Conservation (phyloP, 352 stramenopile genomes). For the Pythium sp. region DNA sequence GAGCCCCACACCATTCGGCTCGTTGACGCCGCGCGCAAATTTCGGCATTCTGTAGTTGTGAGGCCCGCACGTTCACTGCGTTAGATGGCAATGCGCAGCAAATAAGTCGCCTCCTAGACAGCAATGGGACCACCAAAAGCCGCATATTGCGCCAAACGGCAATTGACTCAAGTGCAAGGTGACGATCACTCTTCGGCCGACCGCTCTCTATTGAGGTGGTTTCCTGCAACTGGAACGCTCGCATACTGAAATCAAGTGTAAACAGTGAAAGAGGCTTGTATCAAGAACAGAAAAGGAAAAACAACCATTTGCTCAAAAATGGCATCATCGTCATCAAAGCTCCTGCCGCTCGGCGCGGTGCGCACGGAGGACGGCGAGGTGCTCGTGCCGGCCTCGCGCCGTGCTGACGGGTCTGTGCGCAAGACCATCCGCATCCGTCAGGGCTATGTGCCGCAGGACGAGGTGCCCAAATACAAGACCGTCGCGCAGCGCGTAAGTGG, state of each 20-base stretch:
- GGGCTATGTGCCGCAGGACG: slow-evolving; percentile 80
- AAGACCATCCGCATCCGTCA: slow-evolving; percentile 80
- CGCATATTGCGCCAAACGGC: not conserved
- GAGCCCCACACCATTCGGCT: not conserved
- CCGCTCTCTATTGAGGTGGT: not conserved
- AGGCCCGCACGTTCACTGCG: not conserved
- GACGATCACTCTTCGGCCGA: not conserved
- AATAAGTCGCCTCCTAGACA: too few relatives aligned
- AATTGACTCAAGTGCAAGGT: not conserved
- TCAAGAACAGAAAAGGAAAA: not conserved
- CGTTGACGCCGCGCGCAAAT: not conserved
- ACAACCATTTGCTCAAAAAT: not conserved
- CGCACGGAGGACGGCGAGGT: slow-evolving; percentile 57
- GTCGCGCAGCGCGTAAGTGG: slow-evolving; percentile 45
- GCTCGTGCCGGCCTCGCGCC: slow-evolving; percentile 56
- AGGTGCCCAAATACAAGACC: slow-evolving; percentile 80
- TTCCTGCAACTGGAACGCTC: not conserved
- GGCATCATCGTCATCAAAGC: not conserved
- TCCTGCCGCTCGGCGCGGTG: slow-evolving; percentile 62
- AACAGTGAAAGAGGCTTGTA: not conserved
- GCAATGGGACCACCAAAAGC: not conserved
- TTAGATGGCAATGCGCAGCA: not conserved
- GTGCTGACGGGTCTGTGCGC: slow-evolving; percentile 70
- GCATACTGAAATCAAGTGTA: not conserved
- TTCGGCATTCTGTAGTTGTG: not conserved